phyloP scores from a whole-genome alignment of 2,329 filamentous ascomycete species.

The Aulographum hederae region DNA sequence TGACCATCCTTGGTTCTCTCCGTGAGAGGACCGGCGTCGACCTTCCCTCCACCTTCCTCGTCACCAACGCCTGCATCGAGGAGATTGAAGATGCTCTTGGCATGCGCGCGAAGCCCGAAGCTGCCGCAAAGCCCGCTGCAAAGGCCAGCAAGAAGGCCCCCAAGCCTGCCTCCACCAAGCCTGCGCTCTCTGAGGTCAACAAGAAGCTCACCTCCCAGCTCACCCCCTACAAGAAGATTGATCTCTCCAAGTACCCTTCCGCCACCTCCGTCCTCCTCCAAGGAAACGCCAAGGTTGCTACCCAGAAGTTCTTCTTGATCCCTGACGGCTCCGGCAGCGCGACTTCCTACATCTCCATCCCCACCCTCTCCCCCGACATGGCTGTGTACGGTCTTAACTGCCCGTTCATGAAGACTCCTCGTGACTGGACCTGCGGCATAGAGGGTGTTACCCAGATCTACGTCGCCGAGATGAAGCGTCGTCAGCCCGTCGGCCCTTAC shows the following conservation, averaged over 20 bases:
- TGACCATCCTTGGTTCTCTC: conserved; percentile 31
- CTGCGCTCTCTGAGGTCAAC: conserved; percentile 29
- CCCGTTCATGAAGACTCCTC: conserved; percentile 51
- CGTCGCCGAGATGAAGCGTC: conserved; percentile 50
- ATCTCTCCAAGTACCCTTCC: conserved; percentile 26
- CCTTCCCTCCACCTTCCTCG: conserved; percentile 35
- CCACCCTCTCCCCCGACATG: conserved; percentile 32
- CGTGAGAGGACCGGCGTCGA: conserved; percentile 32
- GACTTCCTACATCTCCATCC: conserved; percentile 47
- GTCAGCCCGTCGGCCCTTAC: conserved; percentile 46
- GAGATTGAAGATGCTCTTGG: conserved; percentile 48
- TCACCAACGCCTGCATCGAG: conserved; percentile 42
- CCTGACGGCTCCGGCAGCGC: conserved; percentile 39
- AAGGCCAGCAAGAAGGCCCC: conserved; percentile 1
- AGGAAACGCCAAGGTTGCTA: conserved; percentile 36
- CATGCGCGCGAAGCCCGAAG: conserved; percentile 23
- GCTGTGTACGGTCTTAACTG: conserved; percentile 42
- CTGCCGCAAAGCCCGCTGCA: conserved; percentile 3
- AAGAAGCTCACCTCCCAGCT: conserved; percentile 19
- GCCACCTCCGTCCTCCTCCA: conserved; percentile 38
- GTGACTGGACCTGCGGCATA: conserved; percentile 46
- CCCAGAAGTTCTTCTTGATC: conserved; percentile 34
- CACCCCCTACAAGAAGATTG: conserved; percentile 15
- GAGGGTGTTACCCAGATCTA: conserved; percentile 47
- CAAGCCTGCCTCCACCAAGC: background rate